phyloP scores from a whole-genome alignment of 345 rosid species.

The Noccaea caerulescens region DNA sequence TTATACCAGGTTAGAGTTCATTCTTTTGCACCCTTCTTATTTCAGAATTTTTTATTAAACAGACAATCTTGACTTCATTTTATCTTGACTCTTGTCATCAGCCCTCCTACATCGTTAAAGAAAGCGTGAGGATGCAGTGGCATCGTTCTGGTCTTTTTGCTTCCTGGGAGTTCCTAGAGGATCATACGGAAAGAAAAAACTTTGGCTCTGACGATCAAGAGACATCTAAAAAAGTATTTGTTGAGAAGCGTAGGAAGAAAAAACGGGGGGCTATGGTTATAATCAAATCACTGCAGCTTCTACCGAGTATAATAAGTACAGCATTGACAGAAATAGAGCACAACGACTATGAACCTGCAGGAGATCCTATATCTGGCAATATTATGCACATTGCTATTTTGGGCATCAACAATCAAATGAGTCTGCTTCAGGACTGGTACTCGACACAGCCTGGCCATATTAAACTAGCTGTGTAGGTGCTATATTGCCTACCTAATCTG shows the following conservation, averaged over 20 bases:
- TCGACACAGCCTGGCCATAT: not conserved
- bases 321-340: slow-evolving; percentile 75
- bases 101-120: slow-evolving; percentile 96
- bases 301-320: slow-evolving; percentile 69
- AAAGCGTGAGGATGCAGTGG: slow-evolving; percentile 98
- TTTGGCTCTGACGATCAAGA: slow-evolving; percentile 54
- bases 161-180: slow-evolving; percentile 96
- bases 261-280: slow-evolving; percentile 99
- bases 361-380: slow-evolving; percentile 63
- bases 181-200: slow-evolving; percentile 69
- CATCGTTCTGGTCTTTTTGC: slow-evolving; percentile 92
- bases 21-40: slow-evolving; percentile 9
- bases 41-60: not conserved
- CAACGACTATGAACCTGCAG: slow-evolving; percentile 52
- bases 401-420: slow-evolving; percentile 93
- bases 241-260: slow-evolving; percentile 71
- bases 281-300: slow-evolving; percentile 83
- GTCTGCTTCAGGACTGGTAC: slow-evolving; percentile 96
- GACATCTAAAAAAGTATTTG: slow-evolving; percentile 49
- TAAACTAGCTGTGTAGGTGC: slow-evolving; percentile 1
- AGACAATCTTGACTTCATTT: slow-evolving; percentile 29
- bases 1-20: slow-evolving; percentile 73
- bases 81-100: slow-evolving; percentile 45
- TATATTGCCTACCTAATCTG: slow-evolving; percentile 21
- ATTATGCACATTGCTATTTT: slow-evolving; percentile 94